phyloP scores from a whole-genome alignment of 2,329 filamentous ascomycete species.

The Apiospora phragmitis region DNA sequence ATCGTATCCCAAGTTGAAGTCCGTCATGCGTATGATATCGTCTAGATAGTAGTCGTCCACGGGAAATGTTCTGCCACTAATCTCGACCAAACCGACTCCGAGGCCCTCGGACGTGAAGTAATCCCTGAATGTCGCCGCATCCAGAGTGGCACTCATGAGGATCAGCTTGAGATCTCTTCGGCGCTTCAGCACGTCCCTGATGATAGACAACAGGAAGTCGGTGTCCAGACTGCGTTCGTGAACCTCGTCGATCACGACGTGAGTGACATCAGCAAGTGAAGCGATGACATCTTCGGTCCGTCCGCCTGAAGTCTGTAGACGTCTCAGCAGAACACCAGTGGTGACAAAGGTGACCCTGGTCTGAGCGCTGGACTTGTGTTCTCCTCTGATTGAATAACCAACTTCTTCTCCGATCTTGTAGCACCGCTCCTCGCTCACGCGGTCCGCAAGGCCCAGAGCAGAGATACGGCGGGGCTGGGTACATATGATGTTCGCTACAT shows the following conservation, averaged over 20 bases:
- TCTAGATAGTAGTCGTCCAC: constrained; percentile 90
- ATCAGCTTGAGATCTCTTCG: constrained; percentile 84
- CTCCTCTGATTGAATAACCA: constrained; percentile 88
- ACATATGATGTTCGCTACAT: constrained; percentile 84
- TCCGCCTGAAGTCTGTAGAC: constrained; percentile 87
- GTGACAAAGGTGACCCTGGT: constrained; percentile 96
- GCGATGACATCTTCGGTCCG: constrained; percentile 76
- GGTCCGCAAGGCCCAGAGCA: constrained; percentile 88
- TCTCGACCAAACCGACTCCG: constrained; percentile 79
- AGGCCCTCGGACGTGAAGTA: constrained; percentile 75
- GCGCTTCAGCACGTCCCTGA: constrained; percentile 76
- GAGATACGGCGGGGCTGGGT: constrained; percentile 95
- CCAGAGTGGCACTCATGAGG: constrained; percentile 94
- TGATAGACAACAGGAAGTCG: constrained; percentile 85
- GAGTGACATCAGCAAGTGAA: constrained; percentile 85
- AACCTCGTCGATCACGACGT: constrained; percentile 94
- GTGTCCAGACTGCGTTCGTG: constrained; percentile 95
- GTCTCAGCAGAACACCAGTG: constrained; percentile 85
- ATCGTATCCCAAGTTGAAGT: constrained; percentile 52
- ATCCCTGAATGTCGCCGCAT: constrained; percentile 78
- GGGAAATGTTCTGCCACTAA: constrained; percentile 84
- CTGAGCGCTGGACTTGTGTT: constrained; percentile 70
- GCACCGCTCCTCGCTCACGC: constrained; percentile 91
- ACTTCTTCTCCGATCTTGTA: constrained; percentile 81
- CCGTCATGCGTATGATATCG: constrained; percentile 79